Base-by-base conservation (phyloP, 768 basidiomycete genomes). In the Kwoniella shandongensis region DNA sequence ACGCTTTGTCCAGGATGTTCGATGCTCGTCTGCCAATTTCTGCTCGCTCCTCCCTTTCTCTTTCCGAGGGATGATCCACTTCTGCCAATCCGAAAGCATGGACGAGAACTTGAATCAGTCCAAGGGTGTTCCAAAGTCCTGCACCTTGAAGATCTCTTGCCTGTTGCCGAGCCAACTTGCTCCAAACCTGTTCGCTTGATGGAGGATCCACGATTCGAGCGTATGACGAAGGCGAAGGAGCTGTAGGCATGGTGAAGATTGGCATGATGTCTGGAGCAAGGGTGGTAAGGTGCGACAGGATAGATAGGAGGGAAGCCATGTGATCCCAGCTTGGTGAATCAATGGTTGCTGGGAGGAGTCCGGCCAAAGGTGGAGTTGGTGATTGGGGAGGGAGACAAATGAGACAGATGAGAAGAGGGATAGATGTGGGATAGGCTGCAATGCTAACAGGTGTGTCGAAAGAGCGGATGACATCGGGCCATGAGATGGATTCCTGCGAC, bases 41-140 rank as follows among this genome's bases (percentile, higher is more conserved):
- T 15, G 58, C 62, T 2, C 85, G 84, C 57, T 86, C 85, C 2
- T 88, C 86, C n/a, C 56, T 58, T 30, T 58, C 49, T 32, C 56
- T 51, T 41, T 66, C 61, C 25, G 54, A 53, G 17, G 44, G 38
- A 32, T 62, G 49, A 25, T 63, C 66, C n/a, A 57, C 26, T 45
- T 66, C 65, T 40, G 70, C 64, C 26, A 62, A 25, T 26, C 58
- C 46, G 41, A 59, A 50, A 87, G 80, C 54, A 84, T 82, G n/a
- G 6, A 94, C 86, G 2, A 97, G 80, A 26, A 91, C 86, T 75
- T 91, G 86, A 65, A 93, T 89, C 39, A 98, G 79, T 65, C 96
- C 91, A 8, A 91, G 79, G 4, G 89, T 91, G 73, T 98, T 98
- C 93, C 93, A 98, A 0, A 90, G 88, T 63, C 89, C 86, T 1